These are phyloP conservation scores for Scorias spongiosa DNA, from an alignment of 2,329 filamentous ascomycete genomes.

Conservation along the genomic window DNA sequence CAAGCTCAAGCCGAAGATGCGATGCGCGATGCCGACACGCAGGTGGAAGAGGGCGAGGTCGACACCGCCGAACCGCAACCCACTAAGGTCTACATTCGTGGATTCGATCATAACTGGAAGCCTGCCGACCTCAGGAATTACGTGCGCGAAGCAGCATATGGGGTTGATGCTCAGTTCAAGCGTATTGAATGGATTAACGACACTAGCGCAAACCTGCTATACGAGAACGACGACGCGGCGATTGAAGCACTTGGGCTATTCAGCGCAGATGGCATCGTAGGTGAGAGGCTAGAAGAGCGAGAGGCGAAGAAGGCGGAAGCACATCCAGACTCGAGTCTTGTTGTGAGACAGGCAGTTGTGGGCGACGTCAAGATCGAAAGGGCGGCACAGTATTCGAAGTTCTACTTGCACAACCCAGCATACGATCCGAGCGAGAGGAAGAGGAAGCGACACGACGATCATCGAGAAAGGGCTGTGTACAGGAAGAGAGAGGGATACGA, in stretches of 20 bases:
- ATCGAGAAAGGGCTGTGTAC: neutral
- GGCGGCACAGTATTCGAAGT: constrained; percentile 68
- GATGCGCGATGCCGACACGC: constrained; percentile 14
- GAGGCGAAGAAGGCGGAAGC: constrained; percentile 53
- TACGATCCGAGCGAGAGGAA: constrained; percentile 62
- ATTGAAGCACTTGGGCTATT: constrained; percentile 38
- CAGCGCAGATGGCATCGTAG: constrained; percentile 16
- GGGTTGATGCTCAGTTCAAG: constrained; percentile 37
- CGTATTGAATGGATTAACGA: constrained; percentile 93
- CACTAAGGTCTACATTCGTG: constrained; percentile 68
- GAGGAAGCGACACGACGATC: constrained; percentile 5
- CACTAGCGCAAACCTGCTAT: constrained; percentile 74
- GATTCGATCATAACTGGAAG: constrained; percentile 59
- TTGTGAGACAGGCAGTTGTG: constrained; percentile 57
- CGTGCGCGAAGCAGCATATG: constrained; percentile 45
- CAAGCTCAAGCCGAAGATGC: constrained; percentile 13
- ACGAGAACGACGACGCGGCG: constrained; percentile 41
- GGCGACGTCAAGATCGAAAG: constrained; percentile 67
- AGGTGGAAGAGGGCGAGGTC: constrained; percentile 19
- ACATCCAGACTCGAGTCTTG: constrained; percentile 53
- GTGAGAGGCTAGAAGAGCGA: constrained; percentile 43
- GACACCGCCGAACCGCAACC: constrained; percentile 22
- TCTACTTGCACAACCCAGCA: constrained; percentile 84
- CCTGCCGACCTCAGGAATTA: constrained; percentile 68
- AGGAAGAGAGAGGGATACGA: constrained; percentile 22